Base-by-base conservation (phyloP, 306 rosid genomes). In the Glycine latifolia region DNA sequence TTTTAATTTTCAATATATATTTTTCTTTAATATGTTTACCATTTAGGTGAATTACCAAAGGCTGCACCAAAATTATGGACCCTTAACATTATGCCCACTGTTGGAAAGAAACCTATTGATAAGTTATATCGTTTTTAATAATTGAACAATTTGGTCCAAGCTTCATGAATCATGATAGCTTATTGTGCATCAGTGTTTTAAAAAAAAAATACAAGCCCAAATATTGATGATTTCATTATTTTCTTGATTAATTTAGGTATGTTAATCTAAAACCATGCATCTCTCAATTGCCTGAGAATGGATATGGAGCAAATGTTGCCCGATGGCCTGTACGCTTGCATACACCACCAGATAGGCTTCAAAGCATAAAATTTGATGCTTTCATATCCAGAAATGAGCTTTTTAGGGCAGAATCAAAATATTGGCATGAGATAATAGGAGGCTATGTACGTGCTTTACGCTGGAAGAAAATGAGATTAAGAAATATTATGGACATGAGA, bases 401-500 rank as follows among this genome's bases (percentile, higher is more conserved):
- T 67, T 95, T 90, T 79, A 88, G 14, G 85, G 99, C 98, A n/a
- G 99, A 95, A 89, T 88, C 90, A 73, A 93, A 89, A 83, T 95
- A 91, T 81, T 90, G 92, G 92, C 77, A 83, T 54, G 95, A 91
- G n/a, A 87, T 90, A 59, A 77, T 95, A 82, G 91, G 16, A 53
- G 72, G 90, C 68, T 91, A 87, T 86, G 89, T 89, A 8, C 88
- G 90, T 55, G 88, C 74, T 75, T 90, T 89, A 20, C 87, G 72
- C 63, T 93, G 97, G 97, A 95, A 93, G 88, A 89, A 88, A 73
- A 69, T 86, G 54, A 83, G 78, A 87, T 70, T 91, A 77, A 95
- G 98, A 87, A 95, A 95, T 84, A 94, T 89, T 56, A 89, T 95
- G 95, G 98, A 95, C 88, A 95, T 95, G 97, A 90, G 85, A 92